Evolutionary conservation across 768 basidiomycete genomes (phyloP).

Genomic region (Floccularia luteovirens): DNA sequence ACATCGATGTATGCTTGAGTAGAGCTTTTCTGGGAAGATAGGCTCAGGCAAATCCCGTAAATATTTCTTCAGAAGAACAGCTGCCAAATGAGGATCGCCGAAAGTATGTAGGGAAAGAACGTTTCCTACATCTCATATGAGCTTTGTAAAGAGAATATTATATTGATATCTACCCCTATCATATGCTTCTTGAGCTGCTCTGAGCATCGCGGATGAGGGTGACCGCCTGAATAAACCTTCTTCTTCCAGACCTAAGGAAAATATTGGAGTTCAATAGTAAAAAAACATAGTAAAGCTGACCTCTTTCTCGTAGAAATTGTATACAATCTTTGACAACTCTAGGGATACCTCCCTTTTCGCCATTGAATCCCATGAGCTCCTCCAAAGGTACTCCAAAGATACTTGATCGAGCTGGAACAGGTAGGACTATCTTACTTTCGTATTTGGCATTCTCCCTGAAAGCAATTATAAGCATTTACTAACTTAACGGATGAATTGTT

Average conservation of each 20-base stretch:
- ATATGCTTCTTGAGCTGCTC: conserved; percentile 76
- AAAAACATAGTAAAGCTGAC: conserved; percentile 13
- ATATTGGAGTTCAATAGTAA: conserved; percentile 7
- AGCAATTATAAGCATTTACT: background rate
- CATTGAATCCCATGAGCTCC: conserved; percentile 76
- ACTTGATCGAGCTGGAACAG: conserved; percentile 49
- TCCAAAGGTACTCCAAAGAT: conserved; percentile 79
- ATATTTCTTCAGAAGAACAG: conserved; percentile 83
- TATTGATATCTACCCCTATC: conserved; percentile 50
- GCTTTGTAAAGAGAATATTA: conserved; percentile 2
- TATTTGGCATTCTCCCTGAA: conserved; percentile 72
- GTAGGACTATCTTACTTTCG: conserved; percentile 63
- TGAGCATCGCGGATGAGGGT: conserved; percentile 60
- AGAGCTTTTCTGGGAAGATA: conserved; percentile 66
- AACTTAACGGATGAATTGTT: conserved; percentile 7
- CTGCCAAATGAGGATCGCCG: conserved; percentile 72
- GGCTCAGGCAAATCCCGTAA: conserved; percentile 75
- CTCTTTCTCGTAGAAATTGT: conserved; percentile 60
- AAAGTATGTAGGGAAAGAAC: conserved; percentile 75
- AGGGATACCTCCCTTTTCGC: conserved; percentile 79
- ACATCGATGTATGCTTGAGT: conserved; percentile 60
- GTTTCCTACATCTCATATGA: conserved; percentile 41
- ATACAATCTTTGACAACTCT: conserved; percentile 72
- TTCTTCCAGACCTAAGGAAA: conserved; percentile 46
- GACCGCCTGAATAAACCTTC: conserved; percentile 84